These are phyloP conservation scores for Cladophialophora psammophila DNA, from an alignment of 2,329 filamentous ascomycete species.

Conservation along the genomic window DNA sequence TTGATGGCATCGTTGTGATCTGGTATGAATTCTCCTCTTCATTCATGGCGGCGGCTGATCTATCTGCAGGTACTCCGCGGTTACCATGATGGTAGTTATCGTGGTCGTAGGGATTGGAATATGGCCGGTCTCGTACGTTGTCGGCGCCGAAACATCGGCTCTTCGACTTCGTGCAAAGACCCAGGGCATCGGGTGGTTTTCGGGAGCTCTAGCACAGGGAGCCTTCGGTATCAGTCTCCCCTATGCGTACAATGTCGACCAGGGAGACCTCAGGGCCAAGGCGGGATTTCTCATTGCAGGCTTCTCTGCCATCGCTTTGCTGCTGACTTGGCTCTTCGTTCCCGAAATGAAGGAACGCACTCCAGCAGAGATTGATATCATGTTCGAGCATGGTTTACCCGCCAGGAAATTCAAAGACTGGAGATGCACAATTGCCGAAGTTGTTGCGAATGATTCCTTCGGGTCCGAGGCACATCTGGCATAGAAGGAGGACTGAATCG, in stretches of 20 bases:
- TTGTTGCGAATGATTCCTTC: neutral
- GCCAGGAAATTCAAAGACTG: conserved; percentile 42
- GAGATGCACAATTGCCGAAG: conserved; percentile 22
- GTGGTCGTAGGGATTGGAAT: conserved; percentile 47
- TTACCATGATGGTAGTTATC: conserved; percentile 56
- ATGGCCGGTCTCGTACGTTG: conserved; percentile 49
- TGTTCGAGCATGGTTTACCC: conserved; percentile 44
- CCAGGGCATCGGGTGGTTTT: conserved; percentile 52
- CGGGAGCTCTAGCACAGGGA: conserved; percentile 51
- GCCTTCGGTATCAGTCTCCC: conserved; percentile 58
- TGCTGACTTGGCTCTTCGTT: conserved; percentile 54
- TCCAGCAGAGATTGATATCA: conserved; percentile 57
- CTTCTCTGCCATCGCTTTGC: conserved; percentile 43
- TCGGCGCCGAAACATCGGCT: conserved; percentile 47
- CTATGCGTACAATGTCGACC: conserved; percentile 60
- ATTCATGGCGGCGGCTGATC: neutral
- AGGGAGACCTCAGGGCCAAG: conserved; percentile 52
- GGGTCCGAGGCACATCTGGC: conserved; percentile 3
- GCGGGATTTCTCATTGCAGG: conserved; percentile 52
- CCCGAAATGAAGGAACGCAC: conserved; percentile 63
- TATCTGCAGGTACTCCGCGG: conserved; percentile 49
- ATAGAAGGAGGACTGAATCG: neutral
- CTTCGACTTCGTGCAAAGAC: conserved; percentile 50
- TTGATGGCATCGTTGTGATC: conserved; percentile 47
- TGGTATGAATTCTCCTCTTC: conserved; percentile 46